A percentile compares a stretch with the other conserved stretches of the same genome.
Conservation (phyloP, 176 grass and related monocot genomes). For the Bromus sterilis region DNA sequence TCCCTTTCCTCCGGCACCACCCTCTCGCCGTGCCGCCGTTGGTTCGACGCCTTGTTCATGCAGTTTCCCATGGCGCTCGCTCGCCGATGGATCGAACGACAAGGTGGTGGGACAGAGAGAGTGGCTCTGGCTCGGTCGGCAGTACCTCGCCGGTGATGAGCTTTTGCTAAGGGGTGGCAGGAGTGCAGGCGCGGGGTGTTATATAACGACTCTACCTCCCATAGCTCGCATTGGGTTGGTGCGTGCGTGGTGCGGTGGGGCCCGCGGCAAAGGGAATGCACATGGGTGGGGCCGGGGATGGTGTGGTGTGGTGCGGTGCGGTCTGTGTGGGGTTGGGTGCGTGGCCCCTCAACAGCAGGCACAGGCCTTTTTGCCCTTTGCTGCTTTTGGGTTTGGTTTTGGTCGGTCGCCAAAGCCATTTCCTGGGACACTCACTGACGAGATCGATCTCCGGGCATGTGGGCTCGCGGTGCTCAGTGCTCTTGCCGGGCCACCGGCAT, state of each 20-base stretch:
- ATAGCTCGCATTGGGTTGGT: neutral
- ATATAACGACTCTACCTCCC: neutral
- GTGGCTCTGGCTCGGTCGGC: neutral
- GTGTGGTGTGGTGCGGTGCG: neutral
- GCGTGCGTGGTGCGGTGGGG: neutral
- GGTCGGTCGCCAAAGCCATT: neutral
- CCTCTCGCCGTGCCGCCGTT: neutral
- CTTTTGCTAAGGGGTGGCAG: neutral
- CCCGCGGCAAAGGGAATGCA: neutral
- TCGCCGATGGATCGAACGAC: neutral
- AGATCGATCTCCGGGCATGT: neutral
- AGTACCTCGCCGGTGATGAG: neutral
- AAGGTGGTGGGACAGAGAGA: neutral
- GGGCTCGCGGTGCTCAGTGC: neutral
- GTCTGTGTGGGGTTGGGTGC: neutral
- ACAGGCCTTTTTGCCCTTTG: neutral
- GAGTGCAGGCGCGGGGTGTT: neutral
- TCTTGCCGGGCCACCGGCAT: neutral
- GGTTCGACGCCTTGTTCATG: conserved; percentile 7
- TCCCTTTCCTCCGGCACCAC: neutral
- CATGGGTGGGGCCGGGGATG: conserved; percentile 25
- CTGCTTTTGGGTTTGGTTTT: neutral
- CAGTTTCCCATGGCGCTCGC: conserved; percentile 47
- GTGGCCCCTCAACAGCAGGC: neutral
- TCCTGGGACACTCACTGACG: neutral